A percentile compares a stretch with the other conserved stretches of the same genome.
These are phyloP conservation scores for Ganoderma sinense DNA, from an alignment of 1,284 basidiomycete genomes.

Conservation along the genomic window DNA sequence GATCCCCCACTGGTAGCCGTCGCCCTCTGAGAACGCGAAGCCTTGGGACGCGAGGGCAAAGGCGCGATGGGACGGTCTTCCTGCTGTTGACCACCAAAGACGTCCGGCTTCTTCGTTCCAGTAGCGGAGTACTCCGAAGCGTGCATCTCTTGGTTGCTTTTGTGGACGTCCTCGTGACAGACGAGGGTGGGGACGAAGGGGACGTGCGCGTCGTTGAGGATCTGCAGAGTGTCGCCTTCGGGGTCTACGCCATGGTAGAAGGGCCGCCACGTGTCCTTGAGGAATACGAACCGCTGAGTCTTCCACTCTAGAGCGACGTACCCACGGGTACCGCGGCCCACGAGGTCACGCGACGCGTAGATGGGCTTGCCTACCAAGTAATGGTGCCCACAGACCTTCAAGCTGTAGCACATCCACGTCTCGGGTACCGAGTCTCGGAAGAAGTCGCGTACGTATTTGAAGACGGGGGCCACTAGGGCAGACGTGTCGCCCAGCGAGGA, in stretches of 20 bases:
- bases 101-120: neutral
- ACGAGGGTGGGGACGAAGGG: neutral
- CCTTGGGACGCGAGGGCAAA: too few species aligned
- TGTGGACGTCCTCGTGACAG: neutral
- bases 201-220: neutral
- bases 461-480: neutral
- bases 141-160: neutral
- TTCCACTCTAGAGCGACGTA: conserved; percentile 8
- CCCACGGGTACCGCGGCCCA: conserved; percentile 7
- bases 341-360: neutral
- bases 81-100: neutral
- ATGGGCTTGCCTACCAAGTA: neutral
- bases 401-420: conserved; percentile 8
- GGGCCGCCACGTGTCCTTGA: conserved; percentile 9
- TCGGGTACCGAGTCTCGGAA: conserved; percentile 12
- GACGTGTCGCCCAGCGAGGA: neutral
- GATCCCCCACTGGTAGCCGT: too few species aligned
- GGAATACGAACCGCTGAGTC: conserved; percentile 6
- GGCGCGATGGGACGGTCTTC: too few species aligned
- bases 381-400: neutral
- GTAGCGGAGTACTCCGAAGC: neutral
- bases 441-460: conserved; percentile 16
- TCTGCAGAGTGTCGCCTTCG: neutral
- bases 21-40: too few species aligned
- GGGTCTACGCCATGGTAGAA: neutral